A percentile compares a stretch with the other conserved stretches of the same genome.
Conservation (phyloP, 768 basidiomycete species). For the Russula abietina region DNA sequence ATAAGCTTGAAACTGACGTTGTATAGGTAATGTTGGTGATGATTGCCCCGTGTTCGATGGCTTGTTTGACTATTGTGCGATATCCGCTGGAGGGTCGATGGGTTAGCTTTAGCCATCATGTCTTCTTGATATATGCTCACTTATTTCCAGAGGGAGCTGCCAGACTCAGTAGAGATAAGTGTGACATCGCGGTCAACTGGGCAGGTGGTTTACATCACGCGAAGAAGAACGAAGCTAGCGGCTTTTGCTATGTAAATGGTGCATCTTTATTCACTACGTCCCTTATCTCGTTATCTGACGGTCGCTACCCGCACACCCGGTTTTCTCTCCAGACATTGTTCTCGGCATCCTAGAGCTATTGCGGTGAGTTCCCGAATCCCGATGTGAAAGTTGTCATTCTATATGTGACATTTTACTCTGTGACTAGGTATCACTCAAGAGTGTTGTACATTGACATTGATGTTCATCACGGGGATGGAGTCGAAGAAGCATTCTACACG, state of each 20-base stretch:
- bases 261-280: constrained; percentile 23
- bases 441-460: constrained; percentile 99
- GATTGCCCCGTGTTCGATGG: constrained; percentile 99
- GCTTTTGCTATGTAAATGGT: constrained; percentile 99
- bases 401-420: neutral
- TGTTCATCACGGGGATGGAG: constrained; percentile 97
- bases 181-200: constrained; percentile 99
- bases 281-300: neutral
- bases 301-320: neutral
- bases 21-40: constrained; percentile 90
- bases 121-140: neutral
- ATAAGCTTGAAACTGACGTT: neutral
- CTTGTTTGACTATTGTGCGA: constrained; percentile 97
- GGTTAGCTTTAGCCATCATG: constrained; percentile 48
- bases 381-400: neutral
- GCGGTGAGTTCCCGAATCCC: constrained; percentile 43
- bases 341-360: constrained; percentile 93
- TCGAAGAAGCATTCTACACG: constrained; percentile 98
- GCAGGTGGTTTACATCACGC: constrained; percentile 98
- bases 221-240: constrained; percentile 98
- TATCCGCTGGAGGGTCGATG: constrained; percentile 99
- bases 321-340: constrained; percentile 69
- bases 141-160: constrained; percentile 83
- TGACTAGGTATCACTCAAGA: constrained; percentile 77
- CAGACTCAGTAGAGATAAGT: constrained; percentile 89